Evolutionary conservation across 306 rosid genomes (phyloP).

Genomic region (Medicago truncatula): MtrunA17r5.0-ANR NC_053045.1:58518501-58519000

Average conservation of each 20-base stretch:
- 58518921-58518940: slow-evolving; percentile 42
- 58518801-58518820: slow-evolving; percentile 65
- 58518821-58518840: slow-evolving; percentile 70
- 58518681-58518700: slow-evolving; percentile 43
- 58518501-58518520: slow-evolving; percentile 24
- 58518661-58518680: slow-evolving; percentile 33
- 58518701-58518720: slow-evolving; percentile 27
- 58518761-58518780: slow-evolving; percentile 52
- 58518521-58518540: slow-evolving; percentile 32
- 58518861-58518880: slow-evolving; percentile 72
- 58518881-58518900: slow-evolving; percentile 42
- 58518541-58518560: slow-evolving; percentile 32
- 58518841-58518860: slow-evolving; percentile 61
- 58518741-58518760: slow-evolving; percentile 54
- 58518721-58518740: slow-evolving; percentile 30
- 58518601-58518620: background rate
- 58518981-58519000: slow-evolving; percentile 69
- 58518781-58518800: slow-evolving; percentile 41
- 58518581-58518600: background rate
- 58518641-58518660: slow-evolving; percentile 30
- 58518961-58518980: slow-evolving; percentile 44
- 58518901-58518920: slow-evolving; percentile 45
- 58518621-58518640: slow-evolving; percentile 13
- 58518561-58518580: background rate
- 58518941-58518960: slow-evolving; percentile 41